Percentiles rank a stretch among this genome's conserved stretches.
Evolutionary conservation across 192 early-diverging fungal species (phyloP).

Genomic region (Anaeromyces robustus): DNA sequence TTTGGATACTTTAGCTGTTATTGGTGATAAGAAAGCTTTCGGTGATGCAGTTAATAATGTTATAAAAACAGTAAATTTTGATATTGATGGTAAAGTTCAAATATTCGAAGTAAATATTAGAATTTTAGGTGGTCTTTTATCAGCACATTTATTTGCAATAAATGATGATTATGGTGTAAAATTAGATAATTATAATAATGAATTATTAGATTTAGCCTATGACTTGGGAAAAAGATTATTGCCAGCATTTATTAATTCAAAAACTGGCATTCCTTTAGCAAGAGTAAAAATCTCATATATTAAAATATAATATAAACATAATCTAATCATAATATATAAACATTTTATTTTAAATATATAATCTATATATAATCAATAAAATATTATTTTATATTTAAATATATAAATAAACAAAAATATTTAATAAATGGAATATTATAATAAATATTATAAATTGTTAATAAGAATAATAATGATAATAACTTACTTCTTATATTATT

Average conservation of each 20-base stretch:
- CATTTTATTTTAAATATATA: too few relatives aligned
- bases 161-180: constrained; percentile 37
- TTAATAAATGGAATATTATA: too few relatives aligned
- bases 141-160: constrained; percentile 71
- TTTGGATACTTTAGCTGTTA: constrained; percentile 67
- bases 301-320: neutral
- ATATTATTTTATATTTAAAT: too few relatives aligned
- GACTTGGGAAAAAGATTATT: constrained; percentile 72
- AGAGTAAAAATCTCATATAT: constrained; percentile 23
- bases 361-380: too few relatives aligned
- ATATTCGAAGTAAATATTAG: constrained; percentile 93
- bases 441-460: too few relatives aligned
- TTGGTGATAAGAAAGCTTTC: constrained; percentile 52
- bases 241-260: constrained; percentile 71
- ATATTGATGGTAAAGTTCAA: constrained; percentile 76
- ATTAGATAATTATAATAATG: constrained; percentile 56
- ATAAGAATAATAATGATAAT: too few relatives aligned
- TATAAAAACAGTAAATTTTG: constrained; percentile 35
- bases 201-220: constrained; percentile 58
- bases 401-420: too few relatives aligned
- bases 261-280: constrained; percentile 67
- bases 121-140: constrained; percentile 72
- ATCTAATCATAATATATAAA: too few relatives aligned
- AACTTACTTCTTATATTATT: too few relatives aligned
- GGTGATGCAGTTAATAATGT: constrained; percentile 41